Evolutionary conservation across 345 rosid species (phyloP).

Genomic region (Salix suchowensis): DNA sequence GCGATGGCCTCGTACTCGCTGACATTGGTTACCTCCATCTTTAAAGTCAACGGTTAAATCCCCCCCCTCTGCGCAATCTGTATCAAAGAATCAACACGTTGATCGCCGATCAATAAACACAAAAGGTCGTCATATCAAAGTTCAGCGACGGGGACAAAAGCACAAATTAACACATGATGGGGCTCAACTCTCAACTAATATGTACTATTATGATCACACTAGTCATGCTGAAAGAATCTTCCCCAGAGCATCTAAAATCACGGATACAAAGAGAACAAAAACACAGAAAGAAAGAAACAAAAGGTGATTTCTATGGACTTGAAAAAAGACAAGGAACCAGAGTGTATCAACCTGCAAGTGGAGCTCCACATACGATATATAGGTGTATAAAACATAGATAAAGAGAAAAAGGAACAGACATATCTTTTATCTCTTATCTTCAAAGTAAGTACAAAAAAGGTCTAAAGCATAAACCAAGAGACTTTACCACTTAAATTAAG

Average conservation of each 20-base stretch:
- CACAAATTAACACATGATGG: background rate
- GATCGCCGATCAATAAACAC: background rate
- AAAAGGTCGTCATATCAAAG: background rate
- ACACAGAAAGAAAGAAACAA: background rate
- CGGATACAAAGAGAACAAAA: background rate
- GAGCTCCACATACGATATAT: background rate
- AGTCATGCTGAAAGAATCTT: background rate
- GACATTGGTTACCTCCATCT: constrained; percentile 81
- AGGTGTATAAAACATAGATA: too few relatives aligned
- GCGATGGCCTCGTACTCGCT: constrained; percentile 81
- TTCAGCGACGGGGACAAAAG: background rate
- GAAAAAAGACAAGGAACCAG: background rate
- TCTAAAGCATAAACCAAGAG: background rate
- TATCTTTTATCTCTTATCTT: too few relatives aligned
- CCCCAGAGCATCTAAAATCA: background rate
- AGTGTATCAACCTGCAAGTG: background rate
- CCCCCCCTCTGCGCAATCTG: background rate
- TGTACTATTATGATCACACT: background rate
- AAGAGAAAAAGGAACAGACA: background rate
- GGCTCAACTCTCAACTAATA: background rate
- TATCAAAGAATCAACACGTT: background rate
- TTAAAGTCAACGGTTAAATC: background rate
- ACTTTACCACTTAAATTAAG: background rate
- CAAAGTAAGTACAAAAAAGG: background rate
- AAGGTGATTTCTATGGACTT: background rate